Conservation (phyloP, 495 filamentous ascomycete genomes). For the Apiosordaria backusii region DNA sequence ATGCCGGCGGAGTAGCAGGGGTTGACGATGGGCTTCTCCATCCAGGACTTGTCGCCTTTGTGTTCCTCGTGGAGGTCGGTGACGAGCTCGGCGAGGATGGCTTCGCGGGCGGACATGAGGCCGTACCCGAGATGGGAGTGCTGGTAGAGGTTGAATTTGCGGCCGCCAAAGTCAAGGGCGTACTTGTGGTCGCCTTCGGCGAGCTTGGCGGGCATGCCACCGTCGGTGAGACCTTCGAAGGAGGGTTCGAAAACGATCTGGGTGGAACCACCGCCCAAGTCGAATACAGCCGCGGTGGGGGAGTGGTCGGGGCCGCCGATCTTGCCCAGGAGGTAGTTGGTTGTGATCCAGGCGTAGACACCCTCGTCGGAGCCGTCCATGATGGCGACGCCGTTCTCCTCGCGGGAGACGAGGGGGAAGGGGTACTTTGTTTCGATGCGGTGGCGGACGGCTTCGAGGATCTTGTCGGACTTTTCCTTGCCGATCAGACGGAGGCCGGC, state of each 20-base stretch:
- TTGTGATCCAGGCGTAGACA: constrained; percentile 99
- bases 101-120: constrained; percentile 87
- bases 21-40: constrained; percentile 68
- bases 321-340: constrained; percentile 96
- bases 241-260: constrained; percentile 98
- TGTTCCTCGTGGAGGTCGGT: constrained; percentile 56
- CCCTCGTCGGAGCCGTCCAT: constrained; percentile 96
- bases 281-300: constrained; percentile 89
- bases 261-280: constrained; percentile 93
- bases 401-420: constrained; percentile 84
- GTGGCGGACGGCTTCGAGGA: constrained; percentile 77
- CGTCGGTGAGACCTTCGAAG: constrained; percentile 64
- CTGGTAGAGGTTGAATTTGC: constrained; percentile 92
- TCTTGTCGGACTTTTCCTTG: constrained; percentile 73
- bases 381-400: constrained; percentile 82
- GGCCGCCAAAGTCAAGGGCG: constrained; percentile 82
- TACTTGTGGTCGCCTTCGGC: constrained; percentile 96
- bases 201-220: constrained; percentile 85
- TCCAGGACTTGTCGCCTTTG: constrained; percentile 43
- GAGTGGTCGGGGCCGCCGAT: constrained; percentile 89
- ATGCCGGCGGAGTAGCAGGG: constrained; percentile 86
- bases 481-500: constrained; percentile 86
- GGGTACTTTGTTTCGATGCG: constrained; percentile 88
- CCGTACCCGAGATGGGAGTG: constrained; percentile 97
- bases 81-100: constrained; percentile 71